phyloP scores from a whole-genome alignment of 129 eudicot species.

The Scalesia atractyloides region DNA sequence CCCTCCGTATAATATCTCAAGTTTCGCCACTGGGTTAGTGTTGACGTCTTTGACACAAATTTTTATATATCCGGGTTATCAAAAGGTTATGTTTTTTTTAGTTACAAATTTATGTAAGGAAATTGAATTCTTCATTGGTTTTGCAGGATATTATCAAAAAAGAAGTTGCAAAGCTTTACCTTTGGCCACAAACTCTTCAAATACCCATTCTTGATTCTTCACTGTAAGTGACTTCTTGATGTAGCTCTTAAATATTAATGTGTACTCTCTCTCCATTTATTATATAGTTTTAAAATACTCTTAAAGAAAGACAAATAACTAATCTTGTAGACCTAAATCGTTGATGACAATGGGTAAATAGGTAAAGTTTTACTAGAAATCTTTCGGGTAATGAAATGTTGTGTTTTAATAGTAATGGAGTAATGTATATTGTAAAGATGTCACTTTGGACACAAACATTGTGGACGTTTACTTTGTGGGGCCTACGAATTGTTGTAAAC shows the following conservation, averaged over 20 bases:
- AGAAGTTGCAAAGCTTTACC: slow-evolving; percentile 73
- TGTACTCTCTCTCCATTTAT: background rate
- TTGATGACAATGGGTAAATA: background rate
- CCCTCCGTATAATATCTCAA: too few relatives aligned
- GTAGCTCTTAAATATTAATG: background rate
- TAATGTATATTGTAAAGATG: background rate
- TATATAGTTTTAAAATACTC: slow-evolving; percentile 11
- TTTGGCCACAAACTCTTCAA: slow-evolving; percentile 85
- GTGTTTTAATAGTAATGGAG: background rate
- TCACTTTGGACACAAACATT: background rate
- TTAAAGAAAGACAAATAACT: slow-evolving; percentile 4
- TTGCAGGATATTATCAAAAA: slow-evolving; percentile 67
- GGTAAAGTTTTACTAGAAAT: background rate
- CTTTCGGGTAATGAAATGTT: background rate
- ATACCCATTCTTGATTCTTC: slow-evolving; percentile 89
- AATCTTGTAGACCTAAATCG: background rate
- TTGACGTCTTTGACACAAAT: background rate
- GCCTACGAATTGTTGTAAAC: background rate
- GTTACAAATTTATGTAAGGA: background rate
- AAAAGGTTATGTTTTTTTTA: background rate
- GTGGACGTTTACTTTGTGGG: background rate
- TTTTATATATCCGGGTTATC: background rate
- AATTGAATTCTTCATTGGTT: background rate
- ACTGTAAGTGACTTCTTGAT: slow-evolving; percentile 45
- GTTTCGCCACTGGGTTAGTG: too few relatives aligned